Evolutionary conservation across 345 rosid species (phyloP), one percentile per base, ranked within the genome.

Genomic region (Heritiera fomes): DNA sequence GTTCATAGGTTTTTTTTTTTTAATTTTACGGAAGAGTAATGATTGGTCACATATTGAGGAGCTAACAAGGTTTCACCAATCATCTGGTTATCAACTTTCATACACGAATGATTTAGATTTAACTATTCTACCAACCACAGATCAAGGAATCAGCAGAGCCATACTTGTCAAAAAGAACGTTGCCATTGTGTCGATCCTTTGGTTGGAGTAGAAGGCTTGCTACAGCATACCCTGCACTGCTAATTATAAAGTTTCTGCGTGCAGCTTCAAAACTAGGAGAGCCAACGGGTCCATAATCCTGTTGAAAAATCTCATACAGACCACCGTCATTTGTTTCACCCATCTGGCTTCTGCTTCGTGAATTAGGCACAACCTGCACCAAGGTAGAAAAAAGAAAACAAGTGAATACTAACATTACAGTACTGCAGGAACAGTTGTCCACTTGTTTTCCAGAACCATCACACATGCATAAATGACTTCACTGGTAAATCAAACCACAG

Each of bases 271-370:
- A 97, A 81, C 83, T 84, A 43, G 91, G 84, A 73, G 99, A 90
- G 69, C 99, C 99, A 30, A 97, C 98, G 4, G 98, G 94, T 79
- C 98, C 99, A 82, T 80, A 90, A 83, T 94, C 99, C 84, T 94
- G 99, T 79, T 97, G 99, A 85, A 97, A 97, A 73, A 97, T 94
- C 86, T 97, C 99, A 55, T 89, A 94, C 86, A 97, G 76, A 77
- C 99, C 99, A 68, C 99, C 99, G 75, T 97, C 99, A 43, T 91
- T 97, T 63, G 99, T 97, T 87, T 97, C 99, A 52, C 98, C 99
- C 98, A 97, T 97, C 83, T 97, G 98, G 82, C 97, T 97, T 86
- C 99, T 90, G 86, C 99, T 97, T 47, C 95, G 86, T 76, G 98
- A 71, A 80, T 93, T 90, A 65, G 98, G 99, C 84, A 97, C 99